Percentiles rank a stretch among this genome's conserved stretches.
Conservation (phyloP, 2,329 filamentous ascomycete species). For the Penicillium sp. region DNA sequence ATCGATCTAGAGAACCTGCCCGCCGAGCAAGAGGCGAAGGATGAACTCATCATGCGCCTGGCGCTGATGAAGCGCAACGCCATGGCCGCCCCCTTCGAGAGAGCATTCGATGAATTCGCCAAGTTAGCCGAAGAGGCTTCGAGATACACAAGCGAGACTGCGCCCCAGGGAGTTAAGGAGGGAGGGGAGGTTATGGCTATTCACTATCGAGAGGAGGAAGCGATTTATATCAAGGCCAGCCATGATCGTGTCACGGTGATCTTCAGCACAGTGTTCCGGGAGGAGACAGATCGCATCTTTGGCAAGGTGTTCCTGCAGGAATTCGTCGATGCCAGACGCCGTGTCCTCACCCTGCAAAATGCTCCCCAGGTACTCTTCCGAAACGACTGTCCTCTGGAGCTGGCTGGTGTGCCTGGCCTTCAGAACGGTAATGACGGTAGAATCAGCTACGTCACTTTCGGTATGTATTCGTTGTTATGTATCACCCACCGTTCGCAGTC, state of each 20-base stretch:
- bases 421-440: conserved; percentile 66
- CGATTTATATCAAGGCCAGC: conserved; percentile 95
- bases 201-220: conserved; percentile 96
- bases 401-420: conserved; percentile 82
- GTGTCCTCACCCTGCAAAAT: conserved; percentile 77
- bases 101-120: conserved; percentile 88
- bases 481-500: conserved; percentile 9
- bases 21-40: conserved; percentile 70
- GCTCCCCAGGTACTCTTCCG: conserved; percentile 94
- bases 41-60: conserved; percentile 77
- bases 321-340: conserved; percentile 88
- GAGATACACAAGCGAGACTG: conserved; percentile 86
- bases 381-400: conserved; percentile 84
- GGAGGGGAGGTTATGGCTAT: conserved; percentile 91
- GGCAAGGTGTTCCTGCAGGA: conserved; percentile 98
- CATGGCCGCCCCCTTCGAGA: conserved; percentile 97
- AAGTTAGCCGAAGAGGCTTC: conserved; percentile 76
- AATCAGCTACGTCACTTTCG: conserved; percentile 95
- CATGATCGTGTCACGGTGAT: conserved; percentile 97
- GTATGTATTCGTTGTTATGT: conserved; percentile 44
- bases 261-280: conserved; percentile 94
- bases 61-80: conserved; percentile 93
- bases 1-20: conserved; percentile 85
- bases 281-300: conserved; percentile 94
- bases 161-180: conserved; percentile 79